Base-by-base conservation (phyloP, 106 monocot species). In the Chionographis japonica region DNA sequence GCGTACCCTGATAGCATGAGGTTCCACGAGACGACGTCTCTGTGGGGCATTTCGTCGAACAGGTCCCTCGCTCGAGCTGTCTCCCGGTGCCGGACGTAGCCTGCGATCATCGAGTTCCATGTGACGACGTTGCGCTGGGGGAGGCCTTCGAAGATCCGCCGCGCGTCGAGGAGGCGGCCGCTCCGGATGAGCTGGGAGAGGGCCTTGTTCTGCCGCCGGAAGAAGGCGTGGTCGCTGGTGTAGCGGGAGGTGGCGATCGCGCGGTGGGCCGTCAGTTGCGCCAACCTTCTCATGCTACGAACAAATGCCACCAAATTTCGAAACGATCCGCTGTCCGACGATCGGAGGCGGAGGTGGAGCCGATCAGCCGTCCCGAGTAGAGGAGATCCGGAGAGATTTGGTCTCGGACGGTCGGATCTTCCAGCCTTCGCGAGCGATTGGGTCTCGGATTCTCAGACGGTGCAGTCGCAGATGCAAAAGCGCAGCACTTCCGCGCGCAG, bases 21-120 rank as follows among this genome's bases (percentile, higher is more conserved):
- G 75, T 95, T 95, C 78, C 79, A 95, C 2, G 94, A 83, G 0
- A 87, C 69, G n/a, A 81, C 36, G 63, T 94, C 87, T 17, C 85
- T 60, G 0, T 66, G 40, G 3, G 84, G 87, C 84, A 94, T 94
- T 75, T 18, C 18, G 27, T 94, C 82, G 75, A 94, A 94, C 60
- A 94, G 53, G 0, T 67, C 17, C 7, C 90, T 81, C 4, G 94
- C 94, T 2, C 13, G 60, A 8, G 19, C 16, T 3, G 87, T 12
- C 56, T 87, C 67, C 4, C 85, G 62, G 49, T 39, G 70, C 9
- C 73, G 84, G 18, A 63, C 78, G 60, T 80, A 60, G 59, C 60
- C 90, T 27, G 68, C 63, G 56, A 94, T 70, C 75, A 94, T 69
- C 73, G 82, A 72, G 73, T 87, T 94, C 84, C 82, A 94, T 12